Percentiles rank a stretch among this genome's conserved stretches.
phyloP scores from a whole-genome alignment of 73 alveolate genomes.

The Stentor coeruleus region DNA sequence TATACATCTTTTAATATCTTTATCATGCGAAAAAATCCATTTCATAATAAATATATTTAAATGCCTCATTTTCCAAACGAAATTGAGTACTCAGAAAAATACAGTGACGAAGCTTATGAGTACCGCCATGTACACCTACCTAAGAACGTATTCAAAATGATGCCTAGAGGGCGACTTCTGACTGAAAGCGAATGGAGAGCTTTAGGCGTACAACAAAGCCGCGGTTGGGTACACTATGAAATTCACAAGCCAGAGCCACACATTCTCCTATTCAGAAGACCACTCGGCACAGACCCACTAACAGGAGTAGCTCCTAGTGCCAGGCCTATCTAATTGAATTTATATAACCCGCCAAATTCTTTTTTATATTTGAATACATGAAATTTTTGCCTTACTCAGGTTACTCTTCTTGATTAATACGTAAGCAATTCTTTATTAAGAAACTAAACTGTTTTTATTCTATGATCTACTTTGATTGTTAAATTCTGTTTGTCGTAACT shows the following conservation, averaged over 20 bases:
- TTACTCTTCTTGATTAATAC: too few relatives aligned
- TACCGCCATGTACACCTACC: constrained; percentile 86
- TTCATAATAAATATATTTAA: constrained; percentile 16
- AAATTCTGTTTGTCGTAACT: not conserved
- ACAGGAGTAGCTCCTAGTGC: constrained; percentile 64
- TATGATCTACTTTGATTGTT: not conserved
- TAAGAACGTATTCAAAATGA: constrained; percentile 63
- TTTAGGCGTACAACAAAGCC: constrained; percentile 86
- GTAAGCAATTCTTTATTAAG: too few relatives aligned
- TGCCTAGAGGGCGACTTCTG: constrained; percentile 70
- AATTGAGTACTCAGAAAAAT: constrained; percentile 76
- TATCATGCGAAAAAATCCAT: too few relatives aligned
- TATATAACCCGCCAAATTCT: too few relatives aligned
- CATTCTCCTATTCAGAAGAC: constrained; percentile 89
- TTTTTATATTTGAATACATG: too few relatives aligned
- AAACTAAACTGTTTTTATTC: not conserved
- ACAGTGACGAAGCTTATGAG: constrained; percentile 69
- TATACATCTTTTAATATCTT: too few relatives aligned
- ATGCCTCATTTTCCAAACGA: constrained; percentile 87
- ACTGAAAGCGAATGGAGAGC: constrained; percentile 94
- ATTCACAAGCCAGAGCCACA: constrained; percentile 68
- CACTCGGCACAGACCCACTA: constrained; percentile 90
- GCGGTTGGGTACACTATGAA: constrained; percentile 93
- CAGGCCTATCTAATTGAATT: constrained; percentile 19
- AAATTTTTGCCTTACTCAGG: too few relatives aligned